Conservation (phyloP, 768 basidiomycete species). For the Porpolomopsis calyptriformis region DNA sequence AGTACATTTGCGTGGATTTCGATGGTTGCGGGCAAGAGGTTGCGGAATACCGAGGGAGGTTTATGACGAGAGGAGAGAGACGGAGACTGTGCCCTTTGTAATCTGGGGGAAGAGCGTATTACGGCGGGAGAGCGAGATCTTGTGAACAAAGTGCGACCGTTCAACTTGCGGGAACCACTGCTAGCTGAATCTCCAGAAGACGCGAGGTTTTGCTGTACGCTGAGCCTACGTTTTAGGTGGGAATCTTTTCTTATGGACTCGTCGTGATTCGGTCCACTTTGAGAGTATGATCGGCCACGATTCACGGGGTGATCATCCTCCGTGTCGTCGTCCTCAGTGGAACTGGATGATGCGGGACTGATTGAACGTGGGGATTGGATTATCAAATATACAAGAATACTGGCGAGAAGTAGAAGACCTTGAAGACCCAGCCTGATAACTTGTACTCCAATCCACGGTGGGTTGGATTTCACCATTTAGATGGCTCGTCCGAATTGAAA, state of each 20-base stretch:
- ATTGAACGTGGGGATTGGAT: constrained; percentile 1
- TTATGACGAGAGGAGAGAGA: constrained; percentile 34
- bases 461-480: background rate
- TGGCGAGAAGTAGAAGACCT: constrained; percentile 30
- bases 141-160: constrained; percentile 42
- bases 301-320: constrained; percentile 33
- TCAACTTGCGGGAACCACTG: constrained; percentile 22
- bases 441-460: constrained; percentile 62
- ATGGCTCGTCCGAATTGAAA: background rate
- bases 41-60: constrained; percentile 12
- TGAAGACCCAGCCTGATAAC: constrained; percentile 79
- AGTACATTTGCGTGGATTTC: constrained; percentile 37
- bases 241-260: constrained; percentile 16
- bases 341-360: constrained; percentile 42
- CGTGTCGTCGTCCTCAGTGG: constrained; percentile 48
- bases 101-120: constrained; percentile 17
- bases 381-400: background rate
- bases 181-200: constrained; percentile 33
- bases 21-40: constrained; percentile 38
- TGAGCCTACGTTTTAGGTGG: constrained; percentile 21
- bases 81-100: constrained; percentile 29
- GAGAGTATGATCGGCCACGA: constrained; percentile 35
- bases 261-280: constrained; percentile 20
- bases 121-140: constrained; percentile 64
- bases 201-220: constrained; percentile 20